Evolutionary conservation across 257 asterid genomes (phyloP).

Genomic region (Solanum sitiens): DNA sequence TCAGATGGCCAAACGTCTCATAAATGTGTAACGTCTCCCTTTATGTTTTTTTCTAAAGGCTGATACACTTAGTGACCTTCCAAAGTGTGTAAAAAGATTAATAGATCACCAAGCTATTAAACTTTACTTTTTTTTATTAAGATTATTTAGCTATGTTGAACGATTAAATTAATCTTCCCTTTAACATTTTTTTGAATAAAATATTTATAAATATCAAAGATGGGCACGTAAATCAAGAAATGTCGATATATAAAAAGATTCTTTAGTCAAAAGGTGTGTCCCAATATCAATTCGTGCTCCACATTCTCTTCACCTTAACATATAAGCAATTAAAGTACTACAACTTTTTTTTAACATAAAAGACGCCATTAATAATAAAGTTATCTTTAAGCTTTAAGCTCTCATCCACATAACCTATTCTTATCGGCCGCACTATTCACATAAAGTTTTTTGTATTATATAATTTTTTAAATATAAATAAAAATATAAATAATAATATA

Average conservation of each 20-base stretch:
- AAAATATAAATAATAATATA: too few species aligned
- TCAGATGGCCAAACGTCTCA: too few species aligned
- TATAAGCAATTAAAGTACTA: slow-evolving; percentile 36
- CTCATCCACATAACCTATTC: not conserved
- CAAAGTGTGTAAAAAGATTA: not conserved
- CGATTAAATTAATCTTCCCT: not conserved
- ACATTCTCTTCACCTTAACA: slow-evolving; percentile 37
- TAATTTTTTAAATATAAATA: too few species aligned
- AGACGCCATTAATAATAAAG: not conserved
- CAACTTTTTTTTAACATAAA: not conserved
- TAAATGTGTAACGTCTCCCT: not conserved
- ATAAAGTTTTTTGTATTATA: too few species aligned
- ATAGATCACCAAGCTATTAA: not conserved
- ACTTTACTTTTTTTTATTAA: not conserved
- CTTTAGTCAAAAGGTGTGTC: slow-evolving; percentile 29
- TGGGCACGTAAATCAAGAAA: not conserved
- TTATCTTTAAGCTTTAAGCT: not conserved
- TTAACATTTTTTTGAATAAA: not conserved
- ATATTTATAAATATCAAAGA: not conserved
- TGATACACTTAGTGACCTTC: not conserved
- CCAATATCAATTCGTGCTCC: not conserved
- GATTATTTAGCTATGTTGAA: not conserved
- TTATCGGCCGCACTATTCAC: not conserved
- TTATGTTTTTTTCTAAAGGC: not conserved
- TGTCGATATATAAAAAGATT: not conserved